Evolutionary conservation across 2,329 filamentous ascomycete species (phyloP), one percentile per base, ranked within the genome.

Genomic region (Neofusicoccum cordaticola): DNA sequence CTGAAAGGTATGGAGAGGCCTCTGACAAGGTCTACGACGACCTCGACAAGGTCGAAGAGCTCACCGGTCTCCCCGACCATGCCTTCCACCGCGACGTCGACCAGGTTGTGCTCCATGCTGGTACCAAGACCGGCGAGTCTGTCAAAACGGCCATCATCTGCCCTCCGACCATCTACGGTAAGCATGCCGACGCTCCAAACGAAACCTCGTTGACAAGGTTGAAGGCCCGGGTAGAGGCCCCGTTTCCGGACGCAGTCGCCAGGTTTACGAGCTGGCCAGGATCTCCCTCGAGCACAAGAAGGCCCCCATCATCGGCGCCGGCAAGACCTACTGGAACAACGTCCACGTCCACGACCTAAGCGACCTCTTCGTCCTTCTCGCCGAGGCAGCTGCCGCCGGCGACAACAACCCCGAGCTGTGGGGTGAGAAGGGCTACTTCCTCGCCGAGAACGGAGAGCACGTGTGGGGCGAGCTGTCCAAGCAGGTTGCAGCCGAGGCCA

Each of bases 1-100:
- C 52, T 45, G 44, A 51, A 4, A 80, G 74, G 0, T 82, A 78
- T 9, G 85, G 85, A n/a, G 76, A 82, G 56, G 71, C 69, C 0
- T 74, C 77, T 0, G 79, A 83, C 42, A 83, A 82, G 64, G 74
- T 80, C 2, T 90, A 87, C 74, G 78, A 87, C 69, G 88, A 90
- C 68, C 80, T 86, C 69, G 79, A 84, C 9, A 83, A 83, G 57
- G 81, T 90, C 37, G 77, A 80, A 8, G 82, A 84, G 51, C 78
- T 90, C 41, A 78, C 85, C 1, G 80, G 71, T 9, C 71, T 90
- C 0, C 87, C 87, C 0, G 84, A 87, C 70, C 71, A 76, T 0
- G 87, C 83, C 9, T 71, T 82, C 31, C 90, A 93, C 76, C 85
- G 88, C 13, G 81, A 88, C 70, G 85, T 92, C 4, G 90, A 94